phyloP scores from a whole-genome alignment of 2,329 filamentous ascomycete genomes.

The Cadophora sp. region DNA sequence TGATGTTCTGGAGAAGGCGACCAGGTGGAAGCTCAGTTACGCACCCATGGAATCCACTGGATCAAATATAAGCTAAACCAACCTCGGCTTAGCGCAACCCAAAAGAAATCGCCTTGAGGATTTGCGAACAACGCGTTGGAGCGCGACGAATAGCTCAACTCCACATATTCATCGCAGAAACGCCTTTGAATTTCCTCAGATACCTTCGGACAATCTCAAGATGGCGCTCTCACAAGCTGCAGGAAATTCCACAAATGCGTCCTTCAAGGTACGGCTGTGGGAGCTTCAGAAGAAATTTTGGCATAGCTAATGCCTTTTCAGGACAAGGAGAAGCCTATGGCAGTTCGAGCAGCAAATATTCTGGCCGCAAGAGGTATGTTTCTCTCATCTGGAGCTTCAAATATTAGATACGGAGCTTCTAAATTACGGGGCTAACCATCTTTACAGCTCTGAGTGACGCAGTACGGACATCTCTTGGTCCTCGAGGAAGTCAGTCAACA shows the following conservation, averaged over 20 bases:
- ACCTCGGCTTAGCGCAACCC: constrained; percentile 25
- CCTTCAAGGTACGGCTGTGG: constrained; percentile 64
- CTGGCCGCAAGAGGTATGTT: constrained; percentile 87
- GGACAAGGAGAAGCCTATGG: constrained; percentile 98
- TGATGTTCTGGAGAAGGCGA: constrained; percentile 23
- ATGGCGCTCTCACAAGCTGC: constrained; percentile 52
- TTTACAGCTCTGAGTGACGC: constrained; percentile 89
- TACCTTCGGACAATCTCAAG: constrained; percentile 43
- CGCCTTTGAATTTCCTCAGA: constrained; percentile 27
- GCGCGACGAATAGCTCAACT: constrained; percentile 37
- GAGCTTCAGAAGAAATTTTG: constrained; percentile 32
- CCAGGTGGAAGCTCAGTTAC: constrained; percentile 36
- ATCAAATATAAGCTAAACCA: constrained; percentile 26
- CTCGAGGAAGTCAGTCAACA: constrained; percentile 69
- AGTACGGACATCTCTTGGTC: constrained; percentile 93
- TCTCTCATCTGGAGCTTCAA: constrained; percentile 2
- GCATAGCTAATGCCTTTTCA: constrained; percentile 47
- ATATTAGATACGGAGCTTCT: neutral
- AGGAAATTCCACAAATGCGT: constrained; percentile 62
- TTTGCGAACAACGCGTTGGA: constrained; percentile 36
- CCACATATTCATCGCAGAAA: constrained; percentile 22
- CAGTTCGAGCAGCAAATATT: constrained; percentile 95
- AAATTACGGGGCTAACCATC: neutral
- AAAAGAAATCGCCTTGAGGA: constrained; percentile 32
- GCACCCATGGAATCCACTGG: constrained; percentile 24